phyloP scores from a whole-genome alignment of 2,329 filamentous ascomycete species.

The Colletotrichum truncatum region DNA sequence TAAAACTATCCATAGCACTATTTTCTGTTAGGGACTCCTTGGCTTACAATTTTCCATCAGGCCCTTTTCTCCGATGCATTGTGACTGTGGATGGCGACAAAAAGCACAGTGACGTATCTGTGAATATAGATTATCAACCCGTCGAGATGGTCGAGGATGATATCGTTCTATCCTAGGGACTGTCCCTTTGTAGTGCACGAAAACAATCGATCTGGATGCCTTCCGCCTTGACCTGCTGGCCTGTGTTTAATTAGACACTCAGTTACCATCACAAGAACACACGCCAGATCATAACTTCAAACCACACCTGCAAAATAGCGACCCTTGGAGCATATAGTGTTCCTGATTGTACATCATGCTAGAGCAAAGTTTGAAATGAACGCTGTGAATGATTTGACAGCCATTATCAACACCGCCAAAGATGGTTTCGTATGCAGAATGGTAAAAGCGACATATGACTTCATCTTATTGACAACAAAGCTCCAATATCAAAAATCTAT shows the following conservation, averaged over 20 bases:
- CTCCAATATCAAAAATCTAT: too few relatives aligned
- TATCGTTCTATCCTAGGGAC: slow-evolving; percentile 31
- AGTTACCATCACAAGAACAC: too few relatives aligned
- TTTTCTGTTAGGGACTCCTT: slow-evolving; percentile 26
- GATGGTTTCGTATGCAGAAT: too few relatives aligned
- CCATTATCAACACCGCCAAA: too few relatives aligned
- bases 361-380: too few relatives aligned
- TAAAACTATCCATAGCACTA: slow-evolving; percentile 24
- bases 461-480: too few relatives aligned
- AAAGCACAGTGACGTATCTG: slow-evolving; percentile 30
- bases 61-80: slow-evolving; percentile 26
- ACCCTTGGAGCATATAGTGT: too few relatives aligned
- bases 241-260: neutral
- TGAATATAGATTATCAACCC: slow-evolving; percentile 27
- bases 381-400: too few relatives aligned
- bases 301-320: too few relatives aligned
- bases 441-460: too few relatives aligned
- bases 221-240: neutral
- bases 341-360: too few relatives aligned
- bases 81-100: slow-evolving; percentile 30
- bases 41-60: slow-evolving; percentile 30
- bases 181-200: neutral
- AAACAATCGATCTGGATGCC: neutral
- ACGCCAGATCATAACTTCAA: too few relatives aligned
- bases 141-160: slow-evolving; percentile 27